A percentile compares a stretch with the other conserved stretches of the same genome.
phyloP scores from a whole-genome alignment of 257 asterid genomes.

The Solanum bulbocastanum region DNA sequence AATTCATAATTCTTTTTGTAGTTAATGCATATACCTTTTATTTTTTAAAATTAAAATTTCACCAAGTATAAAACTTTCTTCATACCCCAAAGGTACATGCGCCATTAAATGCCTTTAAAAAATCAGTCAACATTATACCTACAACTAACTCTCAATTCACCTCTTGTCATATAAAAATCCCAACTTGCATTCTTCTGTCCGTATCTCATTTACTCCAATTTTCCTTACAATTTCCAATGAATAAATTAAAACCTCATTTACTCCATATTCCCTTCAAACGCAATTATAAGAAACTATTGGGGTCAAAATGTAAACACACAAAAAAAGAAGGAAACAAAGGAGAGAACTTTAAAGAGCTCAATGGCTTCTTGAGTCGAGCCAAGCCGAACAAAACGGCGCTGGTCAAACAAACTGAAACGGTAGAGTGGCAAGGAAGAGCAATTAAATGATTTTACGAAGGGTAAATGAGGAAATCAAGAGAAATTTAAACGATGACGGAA shows the following conservation, averaged over 20 bases:
- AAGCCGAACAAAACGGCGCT: slow-evolving; percentile 10
- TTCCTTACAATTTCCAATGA: not conserved
- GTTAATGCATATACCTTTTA: not conserved
- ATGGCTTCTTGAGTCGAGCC: slow-evolving; percentile 13
- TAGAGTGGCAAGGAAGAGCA: slow-evolving; percentile 8
- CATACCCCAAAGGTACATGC: not conserved
- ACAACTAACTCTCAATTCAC: not conserved
- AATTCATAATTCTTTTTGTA: not conserved
- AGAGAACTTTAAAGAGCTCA: not conserved
- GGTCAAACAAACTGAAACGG: not conserved
- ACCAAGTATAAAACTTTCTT: not conserved
- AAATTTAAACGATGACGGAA: slow-evolving; percentile 19
- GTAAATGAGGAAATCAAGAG: not conserved
- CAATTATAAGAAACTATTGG: not conserved
- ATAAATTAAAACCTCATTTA: not conserved
- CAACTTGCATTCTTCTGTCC: not conserved
- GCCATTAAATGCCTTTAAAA: not conserved
- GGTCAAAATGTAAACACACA: not conserved
- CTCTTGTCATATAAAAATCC: not conserved
- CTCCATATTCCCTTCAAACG: not conserved
- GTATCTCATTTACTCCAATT: not conserved
- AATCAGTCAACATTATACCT: not conserved
- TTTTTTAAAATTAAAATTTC: not conserved
- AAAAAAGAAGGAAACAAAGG: not conserved
- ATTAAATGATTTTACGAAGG: not conserved